Conservation (phyloP, 805 yeast species). For the Metschnikowia lachancei region DNA sequence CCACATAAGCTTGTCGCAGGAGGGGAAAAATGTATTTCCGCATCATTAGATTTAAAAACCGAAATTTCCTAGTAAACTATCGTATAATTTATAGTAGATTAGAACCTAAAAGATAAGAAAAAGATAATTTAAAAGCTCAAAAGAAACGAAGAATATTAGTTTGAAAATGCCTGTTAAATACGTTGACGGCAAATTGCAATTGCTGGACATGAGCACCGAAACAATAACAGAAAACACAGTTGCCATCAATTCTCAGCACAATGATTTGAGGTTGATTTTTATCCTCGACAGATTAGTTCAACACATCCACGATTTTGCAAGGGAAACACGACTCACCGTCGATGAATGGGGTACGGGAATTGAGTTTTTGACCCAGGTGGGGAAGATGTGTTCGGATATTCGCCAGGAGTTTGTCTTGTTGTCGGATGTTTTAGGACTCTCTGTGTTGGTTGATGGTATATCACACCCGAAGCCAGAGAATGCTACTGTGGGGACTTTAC, state of each 20-base stretch:
- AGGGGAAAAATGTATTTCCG: conserved; percentile 4
- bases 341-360: conserved; percentile 24
- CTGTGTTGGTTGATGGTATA: conserved; percentile 22
- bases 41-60: not conserved
- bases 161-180: conserved; percentile 3
- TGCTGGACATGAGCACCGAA: conserved; percentile 14
- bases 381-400: conserved; percentile 22
- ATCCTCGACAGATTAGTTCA: conserved; percentile 17
- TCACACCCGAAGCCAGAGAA: conserved; percentile 23
- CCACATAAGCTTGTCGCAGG: conserved; percentile 1
- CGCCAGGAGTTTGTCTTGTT: conserved; percentile 23
- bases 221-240: conserved; percentile 23
- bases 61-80: not conserved
- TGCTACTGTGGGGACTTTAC: conserved; percentile 23
- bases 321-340: conserved; percentile 22
- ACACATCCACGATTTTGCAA: conserved; percentile 23
- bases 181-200: conserved; percentile 5
- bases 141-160: not conserved
- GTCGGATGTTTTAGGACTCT: conserved; percentile 22
- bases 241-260: conserved; percentile 18
- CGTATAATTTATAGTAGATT: too few relatives aligned
- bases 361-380: conserved; percentile 21
- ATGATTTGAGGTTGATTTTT: conserved; percentile 5
- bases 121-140: too few relatives aligned
- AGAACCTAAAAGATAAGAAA: too few relatives aligned